These are phyloP conservation scores for Fusarium sp. DNA, from an alignment of 2,329 filamentous ascomycete genomes.

Conservation along the genomic window DNA sequence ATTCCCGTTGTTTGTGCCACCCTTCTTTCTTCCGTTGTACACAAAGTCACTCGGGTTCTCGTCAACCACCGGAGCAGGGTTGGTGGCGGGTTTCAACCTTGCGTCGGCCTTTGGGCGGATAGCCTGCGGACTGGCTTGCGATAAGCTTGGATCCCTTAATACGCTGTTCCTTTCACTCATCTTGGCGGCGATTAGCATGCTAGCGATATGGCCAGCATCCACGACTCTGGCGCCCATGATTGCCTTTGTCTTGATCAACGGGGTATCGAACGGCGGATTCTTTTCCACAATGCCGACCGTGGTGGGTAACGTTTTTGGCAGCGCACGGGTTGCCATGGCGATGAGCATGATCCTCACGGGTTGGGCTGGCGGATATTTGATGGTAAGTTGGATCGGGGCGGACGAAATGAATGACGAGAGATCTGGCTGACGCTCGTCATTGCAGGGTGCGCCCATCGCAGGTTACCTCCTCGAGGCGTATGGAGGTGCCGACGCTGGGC, in stretches of 20 bases:
- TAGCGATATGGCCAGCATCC: slow-evolving; percentile 70
- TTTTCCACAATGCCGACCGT: slow-evolving; percentile 73
- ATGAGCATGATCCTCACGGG: slow-evolving; percentile 72
- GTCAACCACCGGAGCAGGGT: slow-evolving; percentile 62
- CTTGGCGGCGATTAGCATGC: slow-evolving; percentile 66
- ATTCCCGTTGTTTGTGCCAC: slow-evolving; percentile 69
- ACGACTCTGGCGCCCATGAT: slow-evolving; percentile 64
- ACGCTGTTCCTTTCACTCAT: slow-evolving; percentile 62
- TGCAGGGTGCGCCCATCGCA: slow-evolving; percentile 66
- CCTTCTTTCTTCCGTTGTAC: slow-evolving; percentile 70
- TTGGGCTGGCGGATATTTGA: slow-evolving; percentile 70
- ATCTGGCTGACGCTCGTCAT: slow-evolving; percentile 19
- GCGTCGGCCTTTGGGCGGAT: slow-evolving; percentile 69
- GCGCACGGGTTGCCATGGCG: slow-evolving; percentile 62
- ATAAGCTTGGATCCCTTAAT: slow-evolving; percentile 66
- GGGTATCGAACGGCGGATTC: slow-evolving; percentile 69
- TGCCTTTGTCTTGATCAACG: slow-evolving; percentile 69
- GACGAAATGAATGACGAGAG: neutral
- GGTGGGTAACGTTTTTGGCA: slow-evolving; percentile 68
- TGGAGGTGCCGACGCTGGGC: slow-evolving; percentile 60
- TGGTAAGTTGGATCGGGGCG: slow-evolving; percentile 53
- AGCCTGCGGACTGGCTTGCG: slow-evolving; percentile 63
- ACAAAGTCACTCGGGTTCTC: slow-evolving; percentile 63
- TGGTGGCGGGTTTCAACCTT: slow-evolving; percentile 71
- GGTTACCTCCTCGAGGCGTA: slow-evolving; percentile 68